A percentile compares a stretch with the other conserved stretches of the same genome.
Conservation (phyloP, 805 yeast genomes). For the Saccharomyces jurei region DNA sequence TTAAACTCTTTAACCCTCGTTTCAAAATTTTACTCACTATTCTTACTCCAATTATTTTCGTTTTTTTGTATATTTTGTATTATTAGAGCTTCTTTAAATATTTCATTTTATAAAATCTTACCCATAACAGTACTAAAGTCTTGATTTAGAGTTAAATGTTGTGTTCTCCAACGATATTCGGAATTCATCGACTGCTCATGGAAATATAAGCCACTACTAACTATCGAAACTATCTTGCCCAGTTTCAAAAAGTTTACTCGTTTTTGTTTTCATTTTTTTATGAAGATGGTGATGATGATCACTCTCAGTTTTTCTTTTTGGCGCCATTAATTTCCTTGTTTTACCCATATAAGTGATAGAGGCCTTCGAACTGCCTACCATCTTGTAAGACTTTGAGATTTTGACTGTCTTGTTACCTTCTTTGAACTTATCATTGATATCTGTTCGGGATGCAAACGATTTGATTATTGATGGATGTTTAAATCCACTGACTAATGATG, state of each 20-base stretch:
- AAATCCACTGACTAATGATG: slow-evolving; percentile 15
- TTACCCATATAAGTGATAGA: slow-evolving; percentile 49
- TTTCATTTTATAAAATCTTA: neutral
- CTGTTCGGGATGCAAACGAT: slow-evolving; percentile 37
- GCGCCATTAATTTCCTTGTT: slow-evolving; percentile 27
- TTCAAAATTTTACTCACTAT: neutral
- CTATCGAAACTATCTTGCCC: slow-evolving; percentile 17
- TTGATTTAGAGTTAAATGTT: neutral
- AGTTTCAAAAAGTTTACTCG: slow-evolving; percentile 13
- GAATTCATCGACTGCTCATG: neutral
- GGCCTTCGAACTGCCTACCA: slow-evolving; percentile 48
- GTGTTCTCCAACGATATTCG: neutral
- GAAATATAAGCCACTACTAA: neutral
- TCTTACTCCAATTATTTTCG: neutral
- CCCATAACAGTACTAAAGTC: neutral
- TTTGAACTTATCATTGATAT: slow-evolving; percentile 34
- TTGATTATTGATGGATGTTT: slow-evolving; percentile 38
- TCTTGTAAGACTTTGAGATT: slow-evolving; percentile 44
- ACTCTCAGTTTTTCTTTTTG: slow-evolving; percentile 9
- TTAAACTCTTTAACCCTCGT: neutral
- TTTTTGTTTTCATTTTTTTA: neutral
- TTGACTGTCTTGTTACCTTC: slow-evolving; percentile 42
- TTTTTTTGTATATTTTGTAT: neutral
- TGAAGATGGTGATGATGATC: neutral
- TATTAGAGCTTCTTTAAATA: neutral